Conservation (phyloP, 1,284 basidiomycete genomes). For the Papiliotrema flavescens region DNA sequence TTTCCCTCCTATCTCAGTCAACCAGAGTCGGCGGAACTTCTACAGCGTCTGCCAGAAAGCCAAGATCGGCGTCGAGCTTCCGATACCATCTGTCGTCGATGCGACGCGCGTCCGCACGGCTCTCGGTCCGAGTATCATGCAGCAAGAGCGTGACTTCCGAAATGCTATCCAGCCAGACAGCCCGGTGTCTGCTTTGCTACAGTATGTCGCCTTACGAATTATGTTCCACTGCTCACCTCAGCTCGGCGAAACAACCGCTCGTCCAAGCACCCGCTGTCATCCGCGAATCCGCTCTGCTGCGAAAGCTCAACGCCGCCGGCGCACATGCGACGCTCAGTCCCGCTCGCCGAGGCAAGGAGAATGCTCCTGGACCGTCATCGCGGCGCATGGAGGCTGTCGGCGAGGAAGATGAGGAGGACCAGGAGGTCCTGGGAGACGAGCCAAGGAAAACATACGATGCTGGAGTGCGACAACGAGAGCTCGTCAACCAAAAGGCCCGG, state of each 20-base stretch:
- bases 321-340: conserved; percentile 43
- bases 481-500: conserved; percentile 79
- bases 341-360: conserved; percentile 28
- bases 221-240: conserved; percentile 27
- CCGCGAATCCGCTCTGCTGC: conserved; percentile 58
- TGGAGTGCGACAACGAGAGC: conserved; percentile 41
- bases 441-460: conserved; percentile 17
- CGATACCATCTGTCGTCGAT: conserved; percentile 21
- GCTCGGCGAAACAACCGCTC: conserved; percentile 80
- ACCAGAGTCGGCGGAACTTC: conserved; percentile 68
- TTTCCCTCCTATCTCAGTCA: conserved; percentile 63
- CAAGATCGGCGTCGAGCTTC: conserved; percentile 32
- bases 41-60: conserved; percentile 42
- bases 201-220: conserved; percentile 28
- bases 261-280: conserved; percentile 59
- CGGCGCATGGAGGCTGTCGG: conserved; percentile 54
- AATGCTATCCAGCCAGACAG: conserved; percentile 91
- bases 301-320: conserved; percentile 53
- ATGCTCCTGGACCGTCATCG: conserved; percentile 10
- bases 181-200: conserved; percentile 85
- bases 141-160: conserved; percentile 94
- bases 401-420: conserved; percentile 54
- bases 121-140: conserved; percentile 56
- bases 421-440: conserved; percentile 49
- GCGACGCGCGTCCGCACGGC: conserved; percentile 18